A percentile compares a stretch with the other conserved stretches of the same genome.
Evolutionary conservation across 2,329 filamentous ascomycete genomes (phyloP).

Genomic region (Waltergamsia citrina): DNA sequence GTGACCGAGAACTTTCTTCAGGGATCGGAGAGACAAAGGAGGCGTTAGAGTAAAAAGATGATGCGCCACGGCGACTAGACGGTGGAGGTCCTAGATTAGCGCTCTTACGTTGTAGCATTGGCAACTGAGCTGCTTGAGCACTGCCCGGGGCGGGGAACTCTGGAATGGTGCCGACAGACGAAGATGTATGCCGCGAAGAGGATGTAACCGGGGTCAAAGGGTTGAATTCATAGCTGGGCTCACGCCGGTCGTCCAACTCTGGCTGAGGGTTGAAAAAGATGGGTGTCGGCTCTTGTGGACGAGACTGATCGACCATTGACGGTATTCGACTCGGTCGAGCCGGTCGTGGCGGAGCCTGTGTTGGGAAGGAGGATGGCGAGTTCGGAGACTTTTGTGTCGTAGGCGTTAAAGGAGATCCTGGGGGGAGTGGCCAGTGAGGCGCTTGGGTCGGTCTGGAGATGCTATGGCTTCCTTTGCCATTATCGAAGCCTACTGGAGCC

Average conservation of each 20-base stretch:
- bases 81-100: constrained; percentile 51
- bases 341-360: constrained; percentile 44
- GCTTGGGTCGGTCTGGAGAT: constrained; percentile 45
- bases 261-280: constrained; percentile 27
- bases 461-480: constrained; percentile 21
- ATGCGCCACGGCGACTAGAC: constrained; percentile 48
- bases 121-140: constrained; percentile 6
- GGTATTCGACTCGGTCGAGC: constrained; percentile 51
- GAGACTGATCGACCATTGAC: constrained; percentile 47
- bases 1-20: constrained; percentile 54
- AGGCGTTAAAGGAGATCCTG: constrained; percentile 20
- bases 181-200: constrained; percentile 40
- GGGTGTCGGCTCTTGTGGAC: constrained; percentile 45
- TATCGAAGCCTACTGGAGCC: constrained; percentile 8
- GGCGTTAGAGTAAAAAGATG: constrained; percentile 54
- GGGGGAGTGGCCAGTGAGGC: constrained; percentile 44
- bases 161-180: constrained; percentile 46
- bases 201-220: constrained; percentile 36
- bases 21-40: constrained; percentile 69
- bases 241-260: constrained; percentile 23
- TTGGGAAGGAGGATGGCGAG: constrained; percentile 38
- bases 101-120: constrained; percentile 32
- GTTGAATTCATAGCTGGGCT: constrained; percentile 23
- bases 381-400: constrained; percentile 24
- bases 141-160: constrained; percentile 42